These are phyloP conservation scores for Phaffia rhodozyma DNA, from an alignment of 1,284 basidiomycete genomes.

Conservation along the genomic window DNA sequence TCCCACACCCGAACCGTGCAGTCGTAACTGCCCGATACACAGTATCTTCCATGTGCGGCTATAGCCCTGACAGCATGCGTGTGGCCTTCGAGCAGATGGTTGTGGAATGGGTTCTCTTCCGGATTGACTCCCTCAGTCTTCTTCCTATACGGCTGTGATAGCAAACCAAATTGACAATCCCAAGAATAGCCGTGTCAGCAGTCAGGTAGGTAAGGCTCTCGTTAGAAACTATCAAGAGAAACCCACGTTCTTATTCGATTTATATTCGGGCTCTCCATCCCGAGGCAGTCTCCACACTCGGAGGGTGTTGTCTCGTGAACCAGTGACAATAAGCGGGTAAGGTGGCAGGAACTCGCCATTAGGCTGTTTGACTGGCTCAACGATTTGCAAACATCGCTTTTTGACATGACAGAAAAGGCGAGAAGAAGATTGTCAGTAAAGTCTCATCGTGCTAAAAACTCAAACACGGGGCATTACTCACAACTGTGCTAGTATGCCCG, in stretches of 20 bases:
- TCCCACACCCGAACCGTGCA: constrained; percentile 90
- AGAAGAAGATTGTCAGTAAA: not conserved
- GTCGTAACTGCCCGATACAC: constrained; percentile 93
- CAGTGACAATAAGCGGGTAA: constrained; percentile 73
- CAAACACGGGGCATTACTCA: not conserved
- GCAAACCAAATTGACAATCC: not conserved
- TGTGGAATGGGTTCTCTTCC: constrained; percentile 80
- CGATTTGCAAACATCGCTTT: constrained; percentile 33
- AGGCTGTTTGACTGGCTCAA: constrained; percentile 36
- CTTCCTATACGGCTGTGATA: constrained; percentile 8
- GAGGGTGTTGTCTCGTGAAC: constrained; percentile 78
- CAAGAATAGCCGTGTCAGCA: not conserved
- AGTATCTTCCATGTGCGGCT: constrained; percentile 73
- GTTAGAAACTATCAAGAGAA: constrained; percentile 19
- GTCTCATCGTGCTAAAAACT: not conserved
- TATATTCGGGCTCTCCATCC: constrained; percentile 61
- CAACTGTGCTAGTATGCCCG: constrained; percentile 83
- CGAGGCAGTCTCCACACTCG: constrained; percentile 80
- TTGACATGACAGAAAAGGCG: not conserved
- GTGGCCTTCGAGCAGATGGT: constrained; percentile 71
- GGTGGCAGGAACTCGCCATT: constrained; percentile 39
- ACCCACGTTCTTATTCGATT: constrained; percentile 11
- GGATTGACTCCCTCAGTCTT: constrained; percentile 22
- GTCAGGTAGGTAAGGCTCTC: not conserved
- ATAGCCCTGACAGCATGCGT: constrained; percentile 81